These are phyloP conservation scores for Anastatica hierochuntica DNA, from an alignment of 345 rosid species.

Conservation along the genomic window DNA sequence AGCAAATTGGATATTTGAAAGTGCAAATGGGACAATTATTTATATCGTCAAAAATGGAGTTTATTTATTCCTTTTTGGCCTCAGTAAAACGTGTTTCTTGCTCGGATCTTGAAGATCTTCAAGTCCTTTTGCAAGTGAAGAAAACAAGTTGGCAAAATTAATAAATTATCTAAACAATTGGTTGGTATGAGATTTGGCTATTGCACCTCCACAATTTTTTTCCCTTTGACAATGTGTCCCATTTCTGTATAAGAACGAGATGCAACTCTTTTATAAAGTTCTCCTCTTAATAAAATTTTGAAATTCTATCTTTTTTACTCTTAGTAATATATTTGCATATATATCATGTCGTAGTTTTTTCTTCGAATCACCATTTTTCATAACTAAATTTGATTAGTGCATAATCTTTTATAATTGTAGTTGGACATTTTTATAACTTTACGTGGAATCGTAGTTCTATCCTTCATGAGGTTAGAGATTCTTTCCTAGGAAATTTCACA, in stretches of 20 bases:
- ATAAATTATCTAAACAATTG: background rate
- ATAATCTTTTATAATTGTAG: too few species aligned
- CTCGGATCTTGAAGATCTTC: too few species aligned
- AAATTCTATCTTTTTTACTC: too few species aligned
- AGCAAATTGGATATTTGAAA: background rate
- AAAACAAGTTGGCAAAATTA: constrained; percentile 26
- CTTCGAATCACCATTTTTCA: too few species aligned
- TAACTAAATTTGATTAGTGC: too few species aligned
- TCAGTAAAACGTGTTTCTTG: background rate
- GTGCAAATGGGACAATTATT: constrained; percentile 10
- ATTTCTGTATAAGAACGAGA: background rate
- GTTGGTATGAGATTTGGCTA: constrained; percentile 16
- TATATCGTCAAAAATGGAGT: background rate
- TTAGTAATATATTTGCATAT: too few species aligned
- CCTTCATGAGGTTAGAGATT: too few species aligned
- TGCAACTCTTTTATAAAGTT: background rate
- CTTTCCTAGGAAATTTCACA: too few species aligned
- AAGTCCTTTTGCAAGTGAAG: background rate
- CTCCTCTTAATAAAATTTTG: background rate
- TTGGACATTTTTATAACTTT: too few species aligned
- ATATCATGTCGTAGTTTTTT: too few species aligned
- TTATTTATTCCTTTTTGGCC: background rate
- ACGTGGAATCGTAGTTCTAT: too few species aligned
- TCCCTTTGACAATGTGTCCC: constrained; percentile 16
- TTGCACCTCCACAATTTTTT: constrained; percentile 11